phyloP scores from a whole-genome alignment of 176 grass and related monocot species.

The Oryza meridionalis region DNA sequence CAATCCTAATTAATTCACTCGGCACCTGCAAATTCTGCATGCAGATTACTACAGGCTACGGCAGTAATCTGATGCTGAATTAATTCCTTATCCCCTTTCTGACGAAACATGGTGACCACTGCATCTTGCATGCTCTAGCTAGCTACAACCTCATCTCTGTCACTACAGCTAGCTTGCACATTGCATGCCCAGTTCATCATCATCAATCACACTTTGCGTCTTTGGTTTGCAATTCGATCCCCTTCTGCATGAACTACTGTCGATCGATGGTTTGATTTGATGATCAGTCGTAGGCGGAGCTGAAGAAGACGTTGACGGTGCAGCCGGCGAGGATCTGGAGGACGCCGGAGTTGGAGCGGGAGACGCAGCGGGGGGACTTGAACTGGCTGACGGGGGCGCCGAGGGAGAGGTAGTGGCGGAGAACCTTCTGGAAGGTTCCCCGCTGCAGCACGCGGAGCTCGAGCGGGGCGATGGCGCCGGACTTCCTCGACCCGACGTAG shows the following conservation, averaged over 20 bases:
- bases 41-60: not conserved
- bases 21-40: not conserved
- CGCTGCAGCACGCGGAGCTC: conserved; percentile 65
- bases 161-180: not conserved
- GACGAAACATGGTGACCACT: not conserved
- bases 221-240: too few species aligned
- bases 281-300: conserved; percentile 39
- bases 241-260: not conserved
- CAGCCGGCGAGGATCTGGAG: conserved; percentile 58
- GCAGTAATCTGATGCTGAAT: not conserved
- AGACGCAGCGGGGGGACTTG: conserved; percentile 75
- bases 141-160: not conserved
- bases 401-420: conserved; percentile 55
- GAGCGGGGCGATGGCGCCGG: conserved; percentile 45
- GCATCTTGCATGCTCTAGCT: not conserved
- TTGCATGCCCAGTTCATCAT: not conserved
- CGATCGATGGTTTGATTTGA: not conserved
- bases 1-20: too few species aligned
- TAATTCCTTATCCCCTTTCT: not conserved
- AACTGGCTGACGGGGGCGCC: conserved; percentile 80
- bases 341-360: conserved; percentile 48
- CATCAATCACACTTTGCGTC: not conserved
- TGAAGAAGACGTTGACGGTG: conserved; percentile 43
- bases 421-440: conserved; percentile 65
- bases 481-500: conserved; percentile 58